Base-by-base conservation (phyloP, 2,329 filamentous ascomycete genomes). In the Sclerotinia glacialis region DNA sequence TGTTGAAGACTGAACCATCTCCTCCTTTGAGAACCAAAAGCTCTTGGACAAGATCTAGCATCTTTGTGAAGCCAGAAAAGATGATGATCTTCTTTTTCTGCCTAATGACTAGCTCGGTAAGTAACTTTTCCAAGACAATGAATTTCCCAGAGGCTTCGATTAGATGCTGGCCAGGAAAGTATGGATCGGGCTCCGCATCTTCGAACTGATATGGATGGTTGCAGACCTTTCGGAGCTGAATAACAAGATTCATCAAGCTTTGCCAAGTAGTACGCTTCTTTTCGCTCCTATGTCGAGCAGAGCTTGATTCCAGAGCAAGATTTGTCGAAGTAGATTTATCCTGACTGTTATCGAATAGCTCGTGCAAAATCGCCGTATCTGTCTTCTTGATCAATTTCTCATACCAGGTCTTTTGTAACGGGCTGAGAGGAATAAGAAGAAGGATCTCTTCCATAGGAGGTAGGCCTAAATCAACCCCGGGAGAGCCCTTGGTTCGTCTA, bases 31-130 rank as follows among this genome's bases (percentile, higher is more conserved):
- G 77, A 0, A 74, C 70, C 5, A 98, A 78, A 72, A 98, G 97
- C 76, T 98, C 95, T 77, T 99, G 94, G 3, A 97, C 81, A 49
- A 98, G 90, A 74, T 93, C 89, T 4, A 99, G 82, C 80, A 95
- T 94, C 66, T 89, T 87, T 1, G 98, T 83, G 70, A 98, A 98
- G 74, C 98, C 94, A 73, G 93, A 97, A 78, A 99, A 99, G 52
- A 99, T 92, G 28, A 98, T 65, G 91, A 1, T 94, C 93, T 59
- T 90, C 85, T 76, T 93, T 88, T 73, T 90, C 85, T 83, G 77
- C 66, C 81, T 79, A 60, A 84, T 72, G 2, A 85, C 80, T 0
- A 99, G 83, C 77, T 93, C 96, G 0, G 93, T 92, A 6, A 99
- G 82, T 81, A 99, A 89, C 21, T 93, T 79, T 69, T 94, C 88